Evolutionary conservation across 1,139 yeast genomes (phyloP).

Genomic region (Taiozyma sp.): DNA sequence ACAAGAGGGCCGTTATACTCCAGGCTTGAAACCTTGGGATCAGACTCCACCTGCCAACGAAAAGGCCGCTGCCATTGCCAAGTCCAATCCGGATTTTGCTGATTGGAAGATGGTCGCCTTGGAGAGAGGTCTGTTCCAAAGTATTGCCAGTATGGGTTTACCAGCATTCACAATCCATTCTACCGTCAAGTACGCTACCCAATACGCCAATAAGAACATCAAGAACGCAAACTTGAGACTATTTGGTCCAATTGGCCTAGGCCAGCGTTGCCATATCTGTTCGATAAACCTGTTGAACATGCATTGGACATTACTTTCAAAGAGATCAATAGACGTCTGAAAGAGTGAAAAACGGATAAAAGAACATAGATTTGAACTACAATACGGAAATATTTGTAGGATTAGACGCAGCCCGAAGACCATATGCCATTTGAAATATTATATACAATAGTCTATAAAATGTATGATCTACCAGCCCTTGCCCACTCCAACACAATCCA

Average conservation of each 20-base stretch:
- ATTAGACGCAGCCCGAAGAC: background rate
- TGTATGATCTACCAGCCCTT: conserved; percentile 67
- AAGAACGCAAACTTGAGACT: conserved; percentile 46
- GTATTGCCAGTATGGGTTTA: conserved; percentile 80
- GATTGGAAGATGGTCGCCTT: conserved; percentile 66
- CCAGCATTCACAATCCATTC: conserved; percentile 86
- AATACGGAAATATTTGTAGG: background rate
- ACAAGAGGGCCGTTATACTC: conserved; percentile 59
- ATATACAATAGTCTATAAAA: conserved; percentile 35
- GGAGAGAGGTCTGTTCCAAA: conserved; percentile 74
- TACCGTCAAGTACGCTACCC: conserved; percentile 67
- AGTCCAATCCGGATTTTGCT: conserved; percentile 24
- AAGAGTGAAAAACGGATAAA: background rate
- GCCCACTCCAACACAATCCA: conserved; percentile 31
- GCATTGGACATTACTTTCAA: conserved; percentile 63
- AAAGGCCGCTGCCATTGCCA: conserved; percentile 28
- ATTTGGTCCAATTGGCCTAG: conserved; percentile 76
- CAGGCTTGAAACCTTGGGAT: conserved; percentile 71
- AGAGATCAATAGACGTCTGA: conserved; percentile 39
- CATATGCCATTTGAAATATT: conserved; percentile 26
- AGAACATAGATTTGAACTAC: background rate
- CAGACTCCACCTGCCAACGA: conserved; percentile 39
- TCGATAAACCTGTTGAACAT: conserved; percentile 80
- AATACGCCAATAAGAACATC: conserved; percentile 41
- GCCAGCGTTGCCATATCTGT: conserved; percentile 77